Evolutionary conservation across 2,329 filamentous ascomycete species (phyloP), one percentile per base, ranked within the genome.

Genomic region (Colletotrichum sp.): DNA sequence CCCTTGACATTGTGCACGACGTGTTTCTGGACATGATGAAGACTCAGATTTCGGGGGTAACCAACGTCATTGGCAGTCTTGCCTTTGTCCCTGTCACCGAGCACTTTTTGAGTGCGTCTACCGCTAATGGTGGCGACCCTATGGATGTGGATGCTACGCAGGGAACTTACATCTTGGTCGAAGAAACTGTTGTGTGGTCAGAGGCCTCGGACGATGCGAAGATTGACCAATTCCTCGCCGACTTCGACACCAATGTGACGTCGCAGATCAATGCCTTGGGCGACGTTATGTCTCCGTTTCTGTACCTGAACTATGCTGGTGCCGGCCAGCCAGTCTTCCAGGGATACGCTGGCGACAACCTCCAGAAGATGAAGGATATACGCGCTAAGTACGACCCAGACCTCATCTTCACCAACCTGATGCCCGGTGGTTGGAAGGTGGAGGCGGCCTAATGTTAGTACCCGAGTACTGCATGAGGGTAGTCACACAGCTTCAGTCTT

Each of bases 171-270:
- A 49, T 68, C 26, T 18, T 64, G 52, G 34, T 60, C 5, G 63
- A 72, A 21, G 70, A 49, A 7, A 49, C 44, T 7, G 44, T 49
- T 7, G 44, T 49, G 0, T 49, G 44, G 44, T 49, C 44, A 21
- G 44, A 49, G 44, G 44, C n/a, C 44, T 21, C 44, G n/a, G 44
- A 49, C 10, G 44, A 49, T 13, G 44, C 44, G 0, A 49, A 49
- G n/a, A 7, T 49, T 0, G 10, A 7, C 0, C 44, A 49, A 6
- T 21, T 49, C 0, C 44, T 49, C 3, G 0, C 18, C 1, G 44
- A 21, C 44, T 49, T 49, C 44, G 44, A 49, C 18, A 21, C 44
- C 9, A 21, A 49, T 1, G 44, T 49, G n/a, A 49, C 44, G 10
- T 49, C 44, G 44, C 44, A 49, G 3, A 10, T 44, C 39, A 44